Evolutionary conservation across 768 basidiomycete species (phyloP), one percentile per base, ranked within the genome.

Genomic region (Boletus edulis): DNA sequence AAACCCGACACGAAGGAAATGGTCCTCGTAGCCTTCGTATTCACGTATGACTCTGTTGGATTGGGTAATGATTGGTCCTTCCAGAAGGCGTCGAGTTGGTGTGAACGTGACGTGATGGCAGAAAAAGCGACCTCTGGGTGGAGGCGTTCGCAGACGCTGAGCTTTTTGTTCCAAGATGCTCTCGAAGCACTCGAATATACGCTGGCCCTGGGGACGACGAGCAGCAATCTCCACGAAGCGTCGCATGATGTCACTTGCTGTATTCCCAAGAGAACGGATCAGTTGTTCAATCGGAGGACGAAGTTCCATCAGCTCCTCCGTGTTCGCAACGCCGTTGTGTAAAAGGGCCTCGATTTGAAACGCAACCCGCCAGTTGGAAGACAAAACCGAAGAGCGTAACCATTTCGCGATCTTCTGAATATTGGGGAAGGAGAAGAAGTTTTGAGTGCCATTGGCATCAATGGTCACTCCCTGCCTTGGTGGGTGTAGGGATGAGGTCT

Each of bases 1-100:
- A 62, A 94, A 91, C 60, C 89, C 85, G 27, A 94, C 91, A 11
- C 93, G 84, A 31, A 95, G 66, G 65, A 95, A 95, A 60, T 82
- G 74, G 29, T 88, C 81, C 45, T 85, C 76, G 53, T 79, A 80
- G 0, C 77, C 78, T 45, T 72, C 66, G 52, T 85, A 94, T 49
- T 76, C 71, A 1, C 92, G 84, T 57, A 95, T 85, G 49, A 93
- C 81, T 1, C 88, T 81, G 55, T 95, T 95, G 15, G 89, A 89
- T 61, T 92, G 86, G 20, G 82, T 81, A 0, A 83, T 66, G 54
- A 83, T 86, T 1, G 91, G 91, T 0, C 91, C 91, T 72, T 91
- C 89, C 11, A 93, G 70, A 12, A 89, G 70, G 52, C 86, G 72
- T 18, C 87, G 79, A 9, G 87, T 89, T 0, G 91, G 91, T 0